Percentiles rank a stretch among this genome's conserved stretches.
These are phyloP conservation scores for Alternaria ethzedia DNA, from an alignment of 2,329 filamentous ascomycete species.

Conservation along the genomic window DNA sequence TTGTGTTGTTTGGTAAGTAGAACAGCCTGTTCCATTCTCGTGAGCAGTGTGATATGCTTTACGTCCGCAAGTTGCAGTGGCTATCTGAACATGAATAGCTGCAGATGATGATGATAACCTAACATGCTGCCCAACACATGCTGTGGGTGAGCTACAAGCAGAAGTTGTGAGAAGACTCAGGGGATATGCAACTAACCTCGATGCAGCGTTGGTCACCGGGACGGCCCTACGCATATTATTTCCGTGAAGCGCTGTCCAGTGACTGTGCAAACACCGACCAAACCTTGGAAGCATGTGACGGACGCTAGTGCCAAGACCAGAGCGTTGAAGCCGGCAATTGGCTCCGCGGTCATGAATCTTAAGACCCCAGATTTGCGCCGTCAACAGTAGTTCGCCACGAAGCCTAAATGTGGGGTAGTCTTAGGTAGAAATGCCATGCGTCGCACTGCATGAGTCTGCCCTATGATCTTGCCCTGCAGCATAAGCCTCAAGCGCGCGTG, in stretches of 20 bases:
- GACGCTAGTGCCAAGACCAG: constrained; percentile 10
- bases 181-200: constrained; percentile 28
- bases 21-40: not conserved
- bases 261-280: constrained; percentile 20
- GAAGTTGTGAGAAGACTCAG: constrained; percentile 2
- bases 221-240: constrained; percentile 33
- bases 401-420: constrained; percentile 15
- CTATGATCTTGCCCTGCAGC: constrained; percentile 31
- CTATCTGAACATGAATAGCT: not conserved
- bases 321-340: constrained; percentile 5
- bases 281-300: constrained; percentile 35
- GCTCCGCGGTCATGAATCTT: not conserved
- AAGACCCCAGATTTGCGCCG: constrained; percentile 4
- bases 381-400: constrained; percentile 4
- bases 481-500: constrained; percentile 31
- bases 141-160: not conserved
- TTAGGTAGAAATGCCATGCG: constrained; percentile 11
- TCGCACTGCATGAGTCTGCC: constrained; percentile 27
- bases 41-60: not conserved
- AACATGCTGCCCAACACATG: not conserved
- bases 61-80: not conserved
- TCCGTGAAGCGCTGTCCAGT: constrained; percentile 24
- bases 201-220: constrained; percentile 39
- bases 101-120: not conserved
- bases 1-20: not conserved